Base-by-base conservation (phyloP, 345 rosid genomes). In the Arabis alpina region DNA sequence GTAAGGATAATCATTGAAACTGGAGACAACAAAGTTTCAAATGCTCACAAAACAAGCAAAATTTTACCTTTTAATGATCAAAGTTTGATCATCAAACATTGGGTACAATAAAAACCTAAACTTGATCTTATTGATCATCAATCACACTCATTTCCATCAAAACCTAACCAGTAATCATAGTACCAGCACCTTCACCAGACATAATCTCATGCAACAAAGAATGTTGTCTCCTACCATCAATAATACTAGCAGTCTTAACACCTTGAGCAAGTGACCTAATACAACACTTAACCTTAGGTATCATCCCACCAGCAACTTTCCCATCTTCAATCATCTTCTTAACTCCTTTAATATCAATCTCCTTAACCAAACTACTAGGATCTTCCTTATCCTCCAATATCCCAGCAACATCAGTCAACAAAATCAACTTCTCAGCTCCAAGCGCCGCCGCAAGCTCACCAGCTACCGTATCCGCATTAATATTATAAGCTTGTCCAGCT, bases 181-280 rank as follows among this genome's bases (percentile, higher is more conserved):
- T 91, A 11, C 98, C 98, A n/a, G 90, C 84, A n/a, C 98, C 97
- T 75, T 86, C 84, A 70, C 82, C 92, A 4, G 96, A 84, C 97
- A 93, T 80, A 60, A 93, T 84, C 84, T 93, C 98, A 27, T 81
- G 87, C 61, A 93, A 91, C 75, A 93, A 66, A 5, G 97, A 91
- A 74, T 90, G 98, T 6, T 86, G 80, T 44, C 84, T 85, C 71
- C 97, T 68, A 2, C 98, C 98, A 75, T 93, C 98, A 6, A 91
- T 88, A 45, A 93, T 88, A 78, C 98, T 93, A 0, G 97, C 90
- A 1, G 98, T 91, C 74, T 71, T 89, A 10, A 93, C 97, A 2
- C 98, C 98, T 62, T 90, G 98, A 25, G 93, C 90, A 28, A 93
- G 71, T 0, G 98, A 90, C 30, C 94, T 74, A 14, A 93, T 85